A percentile compares a stretch with the other conserved stretches of the same genome.
phyloP scores from a whole-genome alignment of 2,329 filamentous ascomycete species.

The Epicoccum nigrum region DNA sequence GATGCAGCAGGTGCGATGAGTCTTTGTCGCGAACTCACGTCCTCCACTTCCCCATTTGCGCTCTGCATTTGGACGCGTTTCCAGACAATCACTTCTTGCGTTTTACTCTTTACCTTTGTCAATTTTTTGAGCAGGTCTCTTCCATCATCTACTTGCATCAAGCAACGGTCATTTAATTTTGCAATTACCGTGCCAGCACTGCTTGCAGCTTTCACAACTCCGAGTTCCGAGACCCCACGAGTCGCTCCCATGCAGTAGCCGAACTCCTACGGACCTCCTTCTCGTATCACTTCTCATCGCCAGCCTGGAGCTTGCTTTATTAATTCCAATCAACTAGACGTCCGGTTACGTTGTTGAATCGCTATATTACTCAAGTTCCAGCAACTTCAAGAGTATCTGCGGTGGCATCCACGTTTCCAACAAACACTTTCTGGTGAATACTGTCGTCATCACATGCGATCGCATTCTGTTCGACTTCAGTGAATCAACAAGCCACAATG shows the following conservation, averaged over 20 bases:
- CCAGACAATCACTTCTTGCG: constrained; percentile 15
- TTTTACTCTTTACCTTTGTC: constrained; percentile 21
- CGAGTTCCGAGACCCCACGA: constrained; percentile 21
- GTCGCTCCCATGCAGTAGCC: constrained; percentile 41
- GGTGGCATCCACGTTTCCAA: constrained; percentile 17
- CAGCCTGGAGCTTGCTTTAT: constrained; percentile 33
- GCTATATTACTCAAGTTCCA: constrained; percentile 1
- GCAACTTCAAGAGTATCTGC: constrained; percentile 1
- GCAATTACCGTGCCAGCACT: constrained; percentile 19
- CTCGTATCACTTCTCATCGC: constrained; percentile 21
- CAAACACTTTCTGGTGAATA: constrained; percentile 9
- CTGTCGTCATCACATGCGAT: constrained; percentile 21
- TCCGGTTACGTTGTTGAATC: constrained; percentile 40
- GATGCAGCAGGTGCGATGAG: constrained; percentile 32
- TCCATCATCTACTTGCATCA: constrained; percentile 25
- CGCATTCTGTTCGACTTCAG: constrained; percentile 17
- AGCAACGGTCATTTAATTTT: constrained; percentile 22
- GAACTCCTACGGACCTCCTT: constrained; percentile 23
- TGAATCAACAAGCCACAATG: constrained; percentile 30
- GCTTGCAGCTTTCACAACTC: constrained; percentile 21
- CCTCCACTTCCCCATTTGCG: constrained; percentile 25
- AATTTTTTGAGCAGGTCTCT: constrained; percentile 43
- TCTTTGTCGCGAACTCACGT: constrained; percentile 29
- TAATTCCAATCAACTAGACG: constrained; percentile 22
- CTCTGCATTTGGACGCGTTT: constrained; percentile 10